Base-by-base conservation (phyloP, 352 stramenopile species). In the Globisporangium spinosum region DNA sequence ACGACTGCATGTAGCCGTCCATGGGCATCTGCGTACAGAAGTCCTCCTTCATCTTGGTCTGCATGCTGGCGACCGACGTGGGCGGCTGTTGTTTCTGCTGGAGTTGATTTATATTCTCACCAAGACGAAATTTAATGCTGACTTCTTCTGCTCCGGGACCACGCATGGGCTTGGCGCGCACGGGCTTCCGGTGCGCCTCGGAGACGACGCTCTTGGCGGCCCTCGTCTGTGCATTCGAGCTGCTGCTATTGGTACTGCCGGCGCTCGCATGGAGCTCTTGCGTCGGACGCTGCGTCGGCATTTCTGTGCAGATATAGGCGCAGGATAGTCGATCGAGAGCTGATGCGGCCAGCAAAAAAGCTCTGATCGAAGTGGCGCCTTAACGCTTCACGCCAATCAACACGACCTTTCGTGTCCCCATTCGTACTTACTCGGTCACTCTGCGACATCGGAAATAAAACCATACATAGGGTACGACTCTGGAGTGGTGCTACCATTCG, bases 1-100 rank as follows among this genome's bases (percentile, higher is more conserved):
- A 98, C 8, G 87, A 95, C 72, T 98, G 93, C 45, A 98, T 93
- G 72, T 96, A 97, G 35, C 94, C 94, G 25, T 79, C 77, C 68
- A 90, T 82, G 13, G 98, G 80, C 62, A 98, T 85, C 55, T 95
- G 82, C 56, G 93, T 88, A 65, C 90, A 98, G 6, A 93, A 76
- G 17, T 89, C 77, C 67, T 93, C 83, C 65, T 90, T 89, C 61
- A 90, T 77, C 53, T 89, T 90, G 20, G 76, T 72, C 34, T 91
- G 83, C 1, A 56, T 32, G n/a, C 29, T 35, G 7, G 38, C 55
- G 23, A 25, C 13, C 23, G 45, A 22, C 17, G 62, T 23, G 2
- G 13, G 27, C 73, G 67, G 51, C 58, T 76, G 57, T 23, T 40
- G 45, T 8, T 32, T 32, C 34, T 54, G 61, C 34, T 15, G 62